phyloP scores from a whole-genome alignment of 352 stramenopile genomes.

The Thalassiosira sp. region DNA sequence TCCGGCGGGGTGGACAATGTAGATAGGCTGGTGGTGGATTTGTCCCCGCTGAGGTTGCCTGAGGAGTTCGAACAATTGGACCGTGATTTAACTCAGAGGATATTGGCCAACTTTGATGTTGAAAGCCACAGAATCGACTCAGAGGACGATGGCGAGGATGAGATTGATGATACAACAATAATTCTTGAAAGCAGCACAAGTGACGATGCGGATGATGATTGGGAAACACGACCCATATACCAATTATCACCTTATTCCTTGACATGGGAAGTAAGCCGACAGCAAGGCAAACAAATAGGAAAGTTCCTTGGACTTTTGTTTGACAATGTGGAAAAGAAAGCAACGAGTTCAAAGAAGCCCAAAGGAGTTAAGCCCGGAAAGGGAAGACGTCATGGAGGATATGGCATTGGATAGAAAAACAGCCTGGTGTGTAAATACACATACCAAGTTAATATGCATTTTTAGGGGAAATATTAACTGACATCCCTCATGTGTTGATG shows the following conservation, averaged over 20 bases:
- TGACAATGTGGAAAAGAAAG: conserved; percentile 58
- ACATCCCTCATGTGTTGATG: too few species aligned
- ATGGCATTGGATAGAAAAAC: conserved; percentile 77
- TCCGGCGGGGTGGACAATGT: conserved; percentile 13
- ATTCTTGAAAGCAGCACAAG: conserved; percentile 9
- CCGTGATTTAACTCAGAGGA: conserved; percentile 20
- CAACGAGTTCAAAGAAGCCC: conserved; percentile 56
- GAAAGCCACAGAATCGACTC: neutral
- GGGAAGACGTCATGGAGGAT: conserved; percentile 65
- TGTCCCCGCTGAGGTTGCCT: conserved; percentile 59
- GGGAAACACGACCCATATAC: conserved; percentile 69
- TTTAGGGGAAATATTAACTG: too few species aligned
- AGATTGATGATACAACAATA: conserved; percentile 19
- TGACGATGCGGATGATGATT: conserved; percentile 36
- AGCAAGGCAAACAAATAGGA: conserved; percentile 69
- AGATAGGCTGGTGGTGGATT: conserved; percentile 63
- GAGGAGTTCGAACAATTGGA: conserved; percentile 38
- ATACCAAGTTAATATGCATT: too few species aligned
- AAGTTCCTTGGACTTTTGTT: conserved; percentile 67
- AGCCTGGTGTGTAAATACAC: too few species aligned
- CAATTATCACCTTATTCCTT: conserved; percentile 70
- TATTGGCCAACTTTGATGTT: conserved; percentile 27
- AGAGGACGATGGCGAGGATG: conserved; percentile 19
- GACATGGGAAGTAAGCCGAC: conserved; percentile 54
- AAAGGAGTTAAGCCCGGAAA: conserved; percentile 75